A percentile compares a stretch with the other conserved stretches of the same genome.
Conservation (phyloP, 768 basidiomycete species). For the Russula sp. region DNA sequence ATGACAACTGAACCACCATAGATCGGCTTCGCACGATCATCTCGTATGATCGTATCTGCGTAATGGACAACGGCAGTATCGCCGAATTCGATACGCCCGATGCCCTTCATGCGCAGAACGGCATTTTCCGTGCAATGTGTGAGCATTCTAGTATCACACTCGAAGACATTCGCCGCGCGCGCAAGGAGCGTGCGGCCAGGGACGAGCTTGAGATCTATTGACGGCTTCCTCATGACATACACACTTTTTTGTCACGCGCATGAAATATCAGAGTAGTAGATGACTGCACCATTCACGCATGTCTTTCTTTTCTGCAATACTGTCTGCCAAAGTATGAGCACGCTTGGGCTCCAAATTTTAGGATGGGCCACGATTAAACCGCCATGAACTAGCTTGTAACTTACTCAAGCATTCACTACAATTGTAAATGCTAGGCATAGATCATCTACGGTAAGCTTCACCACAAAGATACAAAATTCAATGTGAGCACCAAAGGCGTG, state of each 20-base stretch:
- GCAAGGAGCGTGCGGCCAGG: conserved; percentile 22
- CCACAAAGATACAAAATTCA: too few relatives aligned
- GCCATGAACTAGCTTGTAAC: too few relatives aligned
- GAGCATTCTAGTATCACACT: conserved; percentile 69
- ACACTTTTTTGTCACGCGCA: background rate
- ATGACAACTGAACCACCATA: conserved; percentile 19
- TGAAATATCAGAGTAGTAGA: background rate
- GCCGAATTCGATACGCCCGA: conserved; percentile 82
- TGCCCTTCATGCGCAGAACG: conserved; percentile 48
- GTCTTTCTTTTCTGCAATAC: too few relatives aligned
- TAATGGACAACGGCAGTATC: conserved; percentile 74
- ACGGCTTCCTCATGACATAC: background rate
- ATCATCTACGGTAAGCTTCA: too few relatives aligned
- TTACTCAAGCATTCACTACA: too few relatives aligned
- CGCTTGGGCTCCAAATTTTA: too few relatives aligned
- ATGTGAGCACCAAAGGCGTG: too few relatives aligned
- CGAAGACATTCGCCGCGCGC: conserved; percentile 52
- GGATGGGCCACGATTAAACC: too few relatives aligned
- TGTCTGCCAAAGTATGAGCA: too few relatives aligned
- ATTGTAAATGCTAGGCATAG: too few relatives aligned
- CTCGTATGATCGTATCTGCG: conserved; percentile 81
- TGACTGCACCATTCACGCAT: too few relatives aligned
- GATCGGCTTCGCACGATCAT: conserved; percentile 86
- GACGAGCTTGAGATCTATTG: background rate
- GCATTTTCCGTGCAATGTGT: conserved; percentile 84